Evolutionary conservation across 192 early-diverging fungal genomes (phyloP).

Genomic region (Coemansia sp.): DNA sequence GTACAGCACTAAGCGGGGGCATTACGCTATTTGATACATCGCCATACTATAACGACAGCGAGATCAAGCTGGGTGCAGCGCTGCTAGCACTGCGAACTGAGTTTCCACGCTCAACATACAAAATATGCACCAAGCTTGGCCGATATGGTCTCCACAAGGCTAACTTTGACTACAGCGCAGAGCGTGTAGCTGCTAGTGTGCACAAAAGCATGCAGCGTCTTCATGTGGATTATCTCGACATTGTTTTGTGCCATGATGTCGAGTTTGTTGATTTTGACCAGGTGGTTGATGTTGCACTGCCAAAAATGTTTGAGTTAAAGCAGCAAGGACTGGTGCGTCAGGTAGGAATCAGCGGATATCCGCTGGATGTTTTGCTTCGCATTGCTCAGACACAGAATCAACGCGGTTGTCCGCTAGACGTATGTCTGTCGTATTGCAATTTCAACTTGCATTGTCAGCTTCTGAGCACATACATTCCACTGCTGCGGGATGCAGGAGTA

Average conservation of each 20-base stretch:
- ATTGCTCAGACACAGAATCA: constrained; percentile 60
- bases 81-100: constrained; percentile 49
- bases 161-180: constrained; percentile 67
- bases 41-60: constrained; percentile 71
- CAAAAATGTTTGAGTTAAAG: constrained; percentile 55
- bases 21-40: constrained; percentile 73
- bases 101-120: constrained; percentile 66
- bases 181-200: constrained; percentile 55
- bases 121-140: constrained; percentile 71
- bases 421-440: constrained; percentile 69
- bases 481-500: constrained; percentile 59
- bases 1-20: constrained; percentile 45
- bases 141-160: constrained; percentile 63
- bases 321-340: constrained; percentile 59
- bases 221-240: constrained; percentile 66
- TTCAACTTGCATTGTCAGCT: constrained; percentile 66
- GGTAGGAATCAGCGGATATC: constrained; percentile 73
- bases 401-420: constrained; percentile 59
- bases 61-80: constrained; percentile 64
- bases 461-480: constrained; percentile 54
- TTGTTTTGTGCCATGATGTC: constrained; percentile 74
- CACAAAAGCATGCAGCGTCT: constrained; percentile 61
- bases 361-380: constrained; percentile 59
- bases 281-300: constrained; percentile 59
- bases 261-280: constrained; percentile 67